A percentile compares a stretch with the other conserved stretches of the same genome.
Evolutionary conservation across 179 eudicot genomes (phyloP).

Genomic region (Spinacia oleracea): DNA sequence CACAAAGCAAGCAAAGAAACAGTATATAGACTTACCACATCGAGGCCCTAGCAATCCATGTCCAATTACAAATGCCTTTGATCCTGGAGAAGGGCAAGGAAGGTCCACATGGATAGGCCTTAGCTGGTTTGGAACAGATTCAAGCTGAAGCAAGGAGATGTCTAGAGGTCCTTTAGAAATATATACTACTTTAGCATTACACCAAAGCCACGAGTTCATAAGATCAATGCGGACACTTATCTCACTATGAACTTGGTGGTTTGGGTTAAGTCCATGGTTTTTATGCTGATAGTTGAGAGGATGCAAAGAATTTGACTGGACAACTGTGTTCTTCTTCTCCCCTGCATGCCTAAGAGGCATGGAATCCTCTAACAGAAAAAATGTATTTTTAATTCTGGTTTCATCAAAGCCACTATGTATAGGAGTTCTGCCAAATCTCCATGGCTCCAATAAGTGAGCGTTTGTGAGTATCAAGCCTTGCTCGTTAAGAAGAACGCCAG

Average conservation of each 20-base stretch:
- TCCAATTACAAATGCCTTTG: slow-evolving; percentile 80
- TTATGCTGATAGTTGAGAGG: slow-evolving; percentile 32
- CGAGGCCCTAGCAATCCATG: slow-evolving; percentile 96
- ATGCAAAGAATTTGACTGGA: slow-evolving; percentile 26
- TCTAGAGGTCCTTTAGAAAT: slow-evolving; percentile 88
- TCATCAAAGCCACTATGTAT: slow-evolving; percentile 37
- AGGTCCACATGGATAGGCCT: slow-evolving; percentile 60
- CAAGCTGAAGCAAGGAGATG: slow-evolving; percentile 80
- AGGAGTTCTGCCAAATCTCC: slow-evolving; percentile 75
- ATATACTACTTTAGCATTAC: slow-evolving; percentile 69
- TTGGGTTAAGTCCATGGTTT: slow-evolving; percentile 20
- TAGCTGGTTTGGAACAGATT: slow-evolving; percentile 59
- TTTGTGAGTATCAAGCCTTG: slow-evolving; percentile 90
- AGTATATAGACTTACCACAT: slow-evolving; percentile 50
- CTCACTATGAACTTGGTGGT: slow-evolving; percentile 29
- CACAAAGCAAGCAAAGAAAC: slow-evolving; percentile 3
- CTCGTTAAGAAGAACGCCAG: slow-evolving; percentile 81
- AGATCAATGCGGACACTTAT: slow-evolving; percentile 78
- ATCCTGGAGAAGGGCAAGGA: slow-evolving; percentile 68
- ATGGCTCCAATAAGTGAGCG: slow-evolving; percentile 95
- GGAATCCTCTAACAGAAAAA: slow-evolving; percentile 31
- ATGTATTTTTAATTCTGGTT: slow-evolving; percentile 32
- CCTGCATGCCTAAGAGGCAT: slow-evolving; percentile 16
- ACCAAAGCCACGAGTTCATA: slow-evolving; percentile 74
- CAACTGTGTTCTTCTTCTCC: slow-evolving; percentile 17